Evolutionary conservation across 192 early-diverging fungal species (phyloP).

Genomic region (Coemansia sp.): DNA sequence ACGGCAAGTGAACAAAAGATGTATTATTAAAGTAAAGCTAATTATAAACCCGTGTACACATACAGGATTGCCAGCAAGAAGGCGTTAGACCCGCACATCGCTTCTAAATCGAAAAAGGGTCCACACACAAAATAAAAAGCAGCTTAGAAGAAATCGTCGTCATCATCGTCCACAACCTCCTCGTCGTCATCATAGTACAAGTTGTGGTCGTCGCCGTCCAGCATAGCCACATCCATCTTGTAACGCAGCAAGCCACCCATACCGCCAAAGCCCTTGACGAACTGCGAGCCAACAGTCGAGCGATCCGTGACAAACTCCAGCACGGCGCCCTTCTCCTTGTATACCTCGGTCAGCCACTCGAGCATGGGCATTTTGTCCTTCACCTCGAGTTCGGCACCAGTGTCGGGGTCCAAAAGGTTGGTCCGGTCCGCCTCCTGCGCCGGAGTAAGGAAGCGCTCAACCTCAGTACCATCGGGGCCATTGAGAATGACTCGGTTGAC

Average conservation of each 20-base stretch:
- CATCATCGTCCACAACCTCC: slow-evolving; percentile 14
- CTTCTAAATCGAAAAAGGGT: too few relatives aligned
- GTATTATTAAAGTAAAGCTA: too few relatives aligned
- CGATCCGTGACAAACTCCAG: slow-evolving; percentile 97
- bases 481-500: slow-evolving; percentile 77
- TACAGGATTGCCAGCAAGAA: too few relatives aligned
- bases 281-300: slow-evolving; percentile 96
- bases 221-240: slow-evolving; percentile 83
- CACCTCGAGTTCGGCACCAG: slow-evolving; percentile 79
- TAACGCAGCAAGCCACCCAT: slow-evolving; percentile 98
- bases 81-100: too few relatives aligned
- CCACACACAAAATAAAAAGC: too few relatives aligned
- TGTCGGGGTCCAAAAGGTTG: slow-evolving; percentile 70
- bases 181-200: slow-evolving; percentile 62
- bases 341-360: slow-evolving; percentile 98
- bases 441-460: slow-evolving; percentile 77
- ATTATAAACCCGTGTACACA: too few relatives aligned
- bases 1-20: too few relatives aligned
- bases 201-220: slow-evolving; percentile 67
- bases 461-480: slow-evolving; percentile 70
- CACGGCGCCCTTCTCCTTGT: slow-evolving; percentile 93
- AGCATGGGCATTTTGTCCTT: slow-evolving; percentile 81
- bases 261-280: slow-evolving; percentile 98
- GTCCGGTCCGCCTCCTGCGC: slow-evolving; percentile 82
- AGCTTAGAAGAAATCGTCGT: slow-evolving; percentile 28